Evolutionary conservation across 257 asterid genomes (phyloP).

Genomic region (Solanum tarapatanum): DNA sequence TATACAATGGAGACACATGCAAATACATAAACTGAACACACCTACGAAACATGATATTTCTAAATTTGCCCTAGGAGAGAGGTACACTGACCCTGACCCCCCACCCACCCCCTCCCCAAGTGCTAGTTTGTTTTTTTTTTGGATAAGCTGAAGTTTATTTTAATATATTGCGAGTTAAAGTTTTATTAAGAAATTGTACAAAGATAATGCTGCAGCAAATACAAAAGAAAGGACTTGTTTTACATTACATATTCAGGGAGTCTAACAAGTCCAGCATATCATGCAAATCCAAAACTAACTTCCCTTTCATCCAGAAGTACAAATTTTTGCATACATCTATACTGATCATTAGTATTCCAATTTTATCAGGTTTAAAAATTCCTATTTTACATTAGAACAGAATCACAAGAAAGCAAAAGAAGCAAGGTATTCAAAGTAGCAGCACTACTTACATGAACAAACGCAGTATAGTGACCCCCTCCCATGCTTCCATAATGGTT

Average conservation of each 20-base stretch:
- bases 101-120: not conserved
- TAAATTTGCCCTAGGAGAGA: not conserved
- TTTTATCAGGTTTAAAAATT: not conserved
- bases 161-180: not conserved
- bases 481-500: conserved; percentile 94
- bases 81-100: not conserved
- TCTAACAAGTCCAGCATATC: not conserved
- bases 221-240: not conserved
- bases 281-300: not conserved
- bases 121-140: not conserved
- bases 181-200: not conserved
- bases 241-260: not conserved
- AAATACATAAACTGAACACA: not conserved
- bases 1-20: not conserved
- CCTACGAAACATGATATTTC: not conserved
- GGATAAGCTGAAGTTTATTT: not conserved
- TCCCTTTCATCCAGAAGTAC: not conserved
- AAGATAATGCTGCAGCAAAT: not conserved
- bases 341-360: not conserved
- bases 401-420: not conserved
- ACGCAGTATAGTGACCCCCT: conserved; percentile 89
- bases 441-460: conserved; percentile 57
- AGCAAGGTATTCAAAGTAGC: not conserved
- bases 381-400: not conserved
- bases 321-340: not conserved